These are phyloP conservation scores for Rhododendron kiyosumense DNA, from an alignment of 148 eudicot species.

Conservation along the genomic window DNA sequence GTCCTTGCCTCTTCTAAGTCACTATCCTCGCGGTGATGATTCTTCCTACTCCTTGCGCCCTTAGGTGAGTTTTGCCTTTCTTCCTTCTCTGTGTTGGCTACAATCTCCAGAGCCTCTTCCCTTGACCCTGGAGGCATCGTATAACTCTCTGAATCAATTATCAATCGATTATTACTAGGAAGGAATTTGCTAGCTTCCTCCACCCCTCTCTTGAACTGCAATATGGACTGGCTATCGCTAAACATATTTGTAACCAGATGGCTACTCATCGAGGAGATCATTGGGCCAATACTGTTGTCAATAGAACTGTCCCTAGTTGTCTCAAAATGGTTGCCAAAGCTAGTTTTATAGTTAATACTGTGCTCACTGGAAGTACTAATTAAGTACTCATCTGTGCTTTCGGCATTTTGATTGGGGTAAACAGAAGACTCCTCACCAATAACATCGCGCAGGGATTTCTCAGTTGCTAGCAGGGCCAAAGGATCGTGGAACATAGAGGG, in stretches of 20 bases:
- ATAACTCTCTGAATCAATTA: conserved; percentile 30
- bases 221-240: conserved; percentile 23
- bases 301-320: conserved; percentile 17
- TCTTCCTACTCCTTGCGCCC: conserved; percentile 40
- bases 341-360: conserved; percentile 28
- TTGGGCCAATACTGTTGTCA: not conserved
- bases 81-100: conserved; percentile 26
- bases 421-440: conserved; percentile 34
- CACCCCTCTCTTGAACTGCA: no score
- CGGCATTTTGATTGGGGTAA: conserved; percentile 24
- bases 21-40: conserved; percentile 34
- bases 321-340: conserved; percentile 22
- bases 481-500: conserved; percentile 45
- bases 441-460: conserved; percentile 36
- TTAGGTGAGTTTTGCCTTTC: conserved; percentile 5
- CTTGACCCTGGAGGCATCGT: conserved; percentile 22
- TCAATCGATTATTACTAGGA: conserved; percentile 4
- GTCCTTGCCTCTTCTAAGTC: conserved; percentile 40
- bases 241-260: conserved; percentile 21
- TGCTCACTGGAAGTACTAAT: conserved; percentile 33
- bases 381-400: conserved; percentile 41
- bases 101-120: conserved; percentile 7
- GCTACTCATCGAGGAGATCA: conserved; percentile 9
- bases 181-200: no score
- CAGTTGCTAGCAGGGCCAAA: conserved; percentile 40